Evolutionary conservation across 1,139 yeast species (phyloP), one percentile per base, ranked within the genome.

Genomic region (Pichia sp.): DNA sequence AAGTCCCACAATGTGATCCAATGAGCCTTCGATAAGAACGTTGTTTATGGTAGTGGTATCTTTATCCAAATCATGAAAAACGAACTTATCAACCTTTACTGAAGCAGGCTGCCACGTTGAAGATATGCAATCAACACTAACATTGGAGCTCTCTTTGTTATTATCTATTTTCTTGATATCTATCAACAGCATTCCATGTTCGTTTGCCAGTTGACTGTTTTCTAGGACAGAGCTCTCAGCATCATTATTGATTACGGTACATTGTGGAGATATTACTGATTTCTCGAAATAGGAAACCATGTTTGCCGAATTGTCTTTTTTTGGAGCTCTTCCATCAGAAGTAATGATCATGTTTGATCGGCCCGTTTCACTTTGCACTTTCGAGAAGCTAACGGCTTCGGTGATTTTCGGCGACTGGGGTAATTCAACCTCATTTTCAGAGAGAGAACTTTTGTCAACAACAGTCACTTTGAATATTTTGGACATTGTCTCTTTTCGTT

Each of bases 71-170:
- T 60, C 61, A 11, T 47, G 49, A 45, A 67, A 65, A 13, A 54
- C 50, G 67, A 68, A 67, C 2, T 52, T 38, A 15, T 53, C 54
- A 10, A 52, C 31, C 13, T 57, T 53, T 5, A 40, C 36, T 4
- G 50, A 30, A 45, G 53, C 53, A 4, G 55, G 56, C 44, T 65
- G 69, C 68, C 68, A 66, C 7, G 47, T 43, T 30, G 48, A 53
- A 15, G 65, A 59, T 5, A 63, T 45, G 42, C 64, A 58, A 10
- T 52, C 15, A 31, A 62, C 29, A 40, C 58, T 64, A 34, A 61
- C 10, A 26, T 41, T 47, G 13, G 6, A 11, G 40, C 40, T 13
- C 15, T 36, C 34, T 31, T 45, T 49, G 1, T 26, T 16, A 15
- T 34, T 15, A 43, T 42, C 34, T 5, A 13, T 15, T 26, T 47